Conservation (phyloP, 208 protist genomes). For the Acanthamoeba royreba region DNA sequence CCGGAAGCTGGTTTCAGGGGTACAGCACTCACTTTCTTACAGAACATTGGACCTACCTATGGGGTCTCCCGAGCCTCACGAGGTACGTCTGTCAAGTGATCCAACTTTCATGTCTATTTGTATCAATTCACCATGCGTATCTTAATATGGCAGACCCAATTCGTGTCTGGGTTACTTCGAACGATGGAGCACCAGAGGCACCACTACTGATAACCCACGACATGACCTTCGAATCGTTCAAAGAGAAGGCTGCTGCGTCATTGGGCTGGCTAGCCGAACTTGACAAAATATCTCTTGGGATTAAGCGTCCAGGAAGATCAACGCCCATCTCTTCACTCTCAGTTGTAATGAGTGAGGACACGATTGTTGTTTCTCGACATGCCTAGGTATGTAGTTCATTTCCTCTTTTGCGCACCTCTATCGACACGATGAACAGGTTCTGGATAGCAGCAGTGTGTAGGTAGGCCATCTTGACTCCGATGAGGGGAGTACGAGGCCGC, state of each 20-base stretch:
- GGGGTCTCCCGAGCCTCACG: neutral
- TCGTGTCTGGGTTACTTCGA: neutral
- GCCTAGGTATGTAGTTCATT: neutral
- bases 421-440: too few relatives aligned
- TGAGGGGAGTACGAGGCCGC: too few relatives aligned
- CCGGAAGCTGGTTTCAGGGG: too few relatives aligned
- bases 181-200: neutral
- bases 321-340: neutral
- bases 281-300: neutral
- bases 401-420: too few relatives aligned
- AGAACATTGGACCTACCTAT: too few relatives aligned
- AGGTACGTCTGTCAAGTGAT: neutral
- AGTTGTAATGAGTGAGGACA: neutral
- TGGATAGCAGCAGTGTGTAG: too few relatives aligned
- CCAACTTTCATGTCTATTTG: neutral
- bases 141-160: neutral
- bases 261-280: neutral
- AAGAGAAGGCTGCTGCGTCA: neutral
- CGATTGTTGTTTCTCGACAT: neutral
- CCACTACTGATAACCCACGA: neutral
- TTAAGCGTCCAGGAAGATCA: neutral
- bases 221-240: neutral
- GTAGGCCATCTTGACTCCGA: too few relatives aligned
- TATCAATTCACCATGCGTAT: neutral
- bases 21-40: too few relatives aligned